Evolutionary conservation across 208 protist genomes (phyloP), one percentile per base, ranked within the genome.

Genomic region (Acanthamoeba lenticulata): DNA sequence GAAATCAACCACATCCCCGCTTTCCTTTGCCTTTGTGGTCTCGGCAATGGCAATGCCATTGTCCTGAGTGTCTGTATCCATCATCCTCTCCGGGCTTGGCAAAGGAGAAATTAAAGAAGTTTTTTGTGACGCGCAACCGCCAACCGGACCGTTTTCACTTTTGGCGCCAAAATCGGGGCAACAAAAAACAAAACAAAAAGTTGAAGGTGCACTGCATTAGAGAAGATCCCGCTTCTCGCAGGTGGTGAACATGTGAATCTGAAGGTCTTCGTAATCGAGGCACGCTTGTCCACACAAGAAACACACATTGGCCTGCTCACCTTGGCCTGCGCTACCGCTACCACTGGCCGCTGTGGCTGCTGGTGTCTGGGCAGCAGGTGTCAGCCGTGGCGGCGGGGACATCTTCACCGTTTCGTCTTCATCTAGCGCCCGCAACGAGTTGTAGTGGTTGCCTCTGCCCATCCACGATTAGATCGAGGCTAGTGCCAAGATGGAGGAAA

Each of bases 241-340:
- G 6, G 81, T 69, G 34, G 81, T 69, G 44, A 90, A 67, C 81
- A 90, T 90, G 81, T 90, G 81, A 47, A 90, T 90, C 49, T 90
- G 81, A 7, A 90, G 81, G 34, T 90, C 81, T 34, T 90, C 81
- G 81, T 90, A 90, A 47, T 90, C 52, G n/a, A 44, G 47, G 81
- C 49, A 57, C 13, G 38, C 47, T 6, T 57, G 49, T n/a, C 52
- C 81, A 29, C 81, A 90, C 36, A 90, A 34, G 44, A 67, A 90
- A 34, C 81, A 90, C 38, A 52, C 38, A 36, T 60, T n/a, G n/a
- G 15, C 21, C n/a, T 86, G 38, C 7, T 45, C 19, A 19, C 45
- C 13, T 11, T 9, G 17, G 3, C 15, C 52, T 2, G 81, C 9
- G 2, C 19, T 65, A 69, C 19, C 52, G 21, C 3, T 3, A 1